A percentile compares a stretch with the other conserved stretches of the same genome.
phyloP scores from a whole-genome alignment of 208 protist genomes.

The Trypanosoma cruzi region DNA sequence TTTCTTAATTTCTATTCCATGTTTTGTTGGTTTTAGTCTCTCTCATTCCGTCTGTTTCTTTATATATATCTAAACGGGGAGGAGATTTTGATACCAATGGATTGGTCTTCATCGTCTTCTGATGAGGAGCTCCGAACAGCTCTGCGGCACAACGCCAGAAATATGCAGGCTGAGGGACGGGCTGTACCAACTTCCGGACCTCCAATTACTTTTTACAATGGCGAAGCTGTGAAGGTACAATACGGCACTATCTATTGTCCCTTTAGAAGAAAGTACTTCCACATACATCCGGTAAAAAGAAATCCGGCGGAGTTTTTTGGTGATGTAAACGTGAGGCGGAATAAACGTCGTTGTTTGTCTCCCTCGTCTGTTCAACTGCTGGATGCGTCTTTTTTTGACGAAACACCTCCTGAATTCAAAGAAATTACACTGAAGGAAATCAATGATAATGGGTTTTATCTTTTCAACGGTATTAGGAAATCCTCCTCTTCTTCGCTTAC shows the following conservation, averaged over 20 bases:
- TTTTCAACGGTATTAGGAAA: conserved; percentile 43
- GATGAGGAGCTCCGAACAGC: conserved; percentile 62
- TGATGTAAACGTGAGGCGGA: conserved; percentile 40
- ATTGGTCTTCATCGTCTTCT: conserved; percentile 64
- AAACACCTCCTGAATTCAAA: background rate
- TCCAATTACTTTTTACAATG: conserved; percentile 34
- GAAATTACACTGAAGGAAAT: conserved; percentile 37
- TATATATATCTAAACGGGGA: background rate
- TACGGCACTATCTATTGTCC: conserved; percentile 65
- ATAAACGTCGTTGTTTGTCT: conserved; percentile 33
- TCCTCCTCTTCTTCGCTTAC: background rate
- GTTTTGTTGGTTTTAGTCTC: background rate
- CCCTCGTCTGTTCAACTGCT: conserved; percentile 40
- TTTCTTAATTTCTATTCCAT: too few relatives aligned
- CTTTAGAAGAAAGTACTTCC: conserved; percentile 51
- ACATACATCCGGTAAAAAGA: conserved; percentile 44
- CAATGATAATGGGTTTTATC: conserved; percentile 52
- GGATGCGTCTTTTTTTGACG: conserved; percentile 23
- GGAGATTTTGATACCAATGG: conserved; percentile 30
- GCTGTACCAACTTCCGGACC: conserved; percentile 9
- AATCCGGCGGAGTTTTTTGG: conserved; percentile 63
- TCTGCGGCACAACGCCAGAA: conserved; percentile 38
- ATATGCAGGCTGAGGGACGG: conserved; percentile 24
- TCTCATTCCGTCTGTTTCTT: background rate
- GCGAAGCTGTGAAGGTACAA: conserved; percentile 34